Evolutionary conservation across 73 alveolate species (phyloP).

Genomic region (Diophrys sp.): DNA sequence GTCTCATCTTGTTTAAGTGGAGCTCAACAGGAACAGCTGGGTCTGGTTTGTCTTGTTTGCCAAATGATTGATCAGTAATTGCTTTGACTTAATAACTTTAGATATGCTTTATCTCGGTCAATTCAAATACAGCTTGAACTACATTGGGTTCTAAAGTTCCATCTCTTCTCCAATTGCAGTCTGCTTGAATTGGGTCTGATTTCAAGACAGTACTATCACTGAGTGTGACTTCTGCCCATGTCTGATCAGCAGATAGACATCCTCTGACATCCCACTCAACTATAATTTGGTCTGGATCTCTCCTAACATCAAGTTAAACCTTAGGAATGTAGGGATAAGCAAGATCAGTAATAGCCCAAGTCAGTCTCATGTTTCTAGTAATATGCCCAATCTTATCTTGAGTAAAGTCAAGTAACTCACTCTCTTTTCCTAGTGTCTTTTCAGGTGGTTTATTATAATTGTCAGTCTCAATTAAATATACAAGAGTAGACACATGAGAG

Average conservation of each 20-base stretch:
- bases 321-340: not conserved
- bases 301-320: not conserved
- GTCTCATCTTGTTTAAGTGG: not conserved
- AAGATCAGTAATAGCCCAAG: not conserved
- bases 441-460: not conserved
- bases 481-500: not conserved
- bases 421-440: not conserved
- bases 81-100: not conserved
- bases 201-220: not conserved
- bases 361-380: not conserved
- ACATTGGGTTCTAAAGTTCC: not conserved
- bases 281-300: not conserved
- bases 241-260: not conserved
- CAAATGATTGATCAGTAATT: not conserved
- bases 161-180: not conserved
- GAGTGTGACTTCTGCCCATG: not conserved
- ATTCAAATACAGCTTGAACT: not conserved
- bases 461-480: not conserved
- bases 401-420: not conserved
- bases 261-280: conserved; percentile 1
- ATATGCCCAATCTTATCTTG: not conserved
- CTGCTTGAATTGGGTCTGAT: not conserved
- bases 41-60: not conserved
- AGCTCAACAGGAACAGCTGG: not conserved
- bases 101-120: not conserved